Evolutionary conservation across 768 basidiomycete genomes (phyloP).

Genomic region (Pleurotus eryngii): DNA sequence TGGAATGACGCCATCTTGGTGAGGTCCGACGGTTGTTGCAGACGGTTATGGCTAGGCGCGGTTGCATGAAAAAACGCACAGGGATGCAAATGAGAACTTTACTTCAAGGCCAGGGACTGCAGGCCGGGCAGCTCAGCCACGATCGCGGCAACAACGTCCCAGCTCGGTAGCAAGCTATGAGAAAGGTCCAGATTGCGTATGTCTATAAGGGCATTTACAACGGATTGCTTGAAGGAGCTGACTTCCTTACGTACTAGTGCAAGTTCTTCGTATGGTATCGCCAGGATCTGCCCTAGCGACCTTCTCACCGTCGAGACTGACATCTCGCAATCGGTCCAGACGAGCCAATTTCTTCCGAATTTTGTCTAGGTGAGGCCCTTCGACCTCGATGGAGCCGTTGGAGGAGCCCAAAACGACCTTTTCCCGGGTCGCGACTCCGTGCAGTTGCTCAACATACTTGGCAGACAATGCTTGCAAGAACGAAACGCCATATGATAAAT

Average conservation of each 20-base stretch:
- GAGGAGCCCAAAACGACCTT: slow-evolving; percentile 78
- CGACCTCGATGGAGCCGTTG: slow-evolving; percentile 76
- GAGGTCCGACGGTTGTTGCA: slow-evolving; percentile 37
- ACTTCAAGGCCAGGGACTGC: slow-evolving; percentile 77
- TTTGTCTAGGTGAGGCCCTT: slow-evolving; percentile 80
- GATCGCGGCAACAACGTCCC: slow-evolving; percentile 69
- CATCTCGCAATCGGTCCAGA: slow-evolving; percentile 66
- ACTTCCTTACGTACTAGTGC: slow-evolving; percentile 56
- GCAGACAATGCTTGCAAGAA: slow-evolving; percentile 72
- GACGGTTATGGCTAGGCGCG: slow-evolving; percentile 60
- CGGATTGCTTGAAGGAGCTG: slow-evolving; percentile 6
- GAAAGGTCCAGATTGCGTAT: slow-evolving; percentile 83
- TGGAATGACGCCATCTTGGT: slow-evolving; percentile 41
- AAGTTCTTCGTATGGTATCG: slow-evolving; percentile 52
- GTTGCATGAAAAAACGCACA: slow-evolving; percentile 14
- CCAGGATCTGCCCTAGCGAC: slow-evolving; percentile 49
- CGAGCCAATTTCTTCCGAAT: slow-evolving; percentile 68
- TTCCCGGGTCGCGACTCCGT: slow-evolving; percentile 52
- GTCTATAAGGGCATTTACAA: slow-evolving; percentile 37
- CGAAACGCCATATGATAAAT: slow-evolving; percentile 57
- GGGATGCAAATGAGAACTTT: slow-evolving; percentile 22
- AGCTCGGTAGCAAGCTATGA: slow-evolving; percentile 63
- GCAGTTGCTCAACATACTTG: slow-evolving; percentile 73
- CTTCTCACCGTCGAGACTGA: slow-evolving; percentile 71
- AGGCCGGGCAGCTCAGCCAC: slow-evolving; percentile 57